Evolutionary conservation across 352 stramenopile species (phyloP).

Genomic region (Pythium insidiosum): DNA sequence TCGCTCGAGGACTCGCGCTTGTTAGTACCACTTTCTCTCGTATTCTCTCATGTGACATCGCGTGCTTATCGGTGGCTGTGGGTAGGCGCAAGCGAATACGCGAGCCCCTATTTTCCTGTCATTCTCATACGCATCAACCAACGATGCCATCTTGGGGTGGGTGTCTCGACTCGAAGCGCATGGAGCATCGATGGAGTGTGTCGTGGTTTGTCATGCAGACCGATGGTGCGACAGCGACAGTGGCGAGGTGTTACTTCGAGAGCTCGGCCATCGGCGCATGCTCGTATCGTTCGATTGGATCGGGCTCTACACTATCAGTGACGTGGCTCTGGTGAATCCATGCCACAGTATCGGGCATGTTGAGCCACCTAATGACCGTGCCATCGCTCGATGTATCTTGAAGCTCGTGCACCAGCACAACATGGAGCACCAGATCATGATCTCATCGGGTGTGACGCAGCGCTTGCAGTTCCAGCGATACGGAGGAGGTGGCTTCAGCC

Average conservation of each 20-base stretch:
- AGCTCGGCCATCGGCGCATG: constrained; percentile 28
- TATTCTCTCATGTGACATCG: too few relatives aligned
- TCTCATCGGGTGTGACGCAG: constrained; percentile 61
- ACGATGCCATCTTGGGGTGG: constrained; percentile 21
- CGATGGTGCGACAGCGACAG: constrained; percentile 46
- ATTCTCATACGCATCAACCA: constrained; percentile 21
- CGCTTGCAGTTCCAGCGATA: constrained; percentile 64
- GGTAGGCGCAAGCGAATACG: constrained; percentile 46
- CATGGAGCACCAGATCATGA: constrained; percentile 25
- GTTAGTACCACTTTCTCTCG: constrained; percentile 14
- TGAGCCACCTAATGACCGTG: constrained; percentile 33
- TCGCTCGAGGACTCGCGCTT: constrained; percentile 26
- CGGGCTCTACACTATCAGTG: constrained; percentile 52
- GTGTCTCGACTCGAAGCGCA: constrained; percentile 22
- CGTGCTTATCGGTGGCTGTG: too few relatives aligned
- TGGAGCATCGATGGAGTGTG: constrained; percentile 20
- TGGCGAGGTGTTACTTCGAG: constrained; percentile 25
- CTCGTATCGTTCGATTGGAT: constrained; percentile 58
- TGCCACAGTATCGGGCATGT: neutral
- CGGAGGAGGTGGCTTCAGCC: constrained; percentile 58
- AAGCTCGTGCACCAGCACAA: constrained; percentile 18
- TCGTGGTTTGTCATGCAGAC: constrained; percentile 70
- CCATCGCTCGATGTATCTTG: constrained; percentile 29
- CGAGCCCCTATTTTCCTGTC: constrained; percentile 60
- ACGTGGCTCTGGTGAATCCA: constrained; percentile 33